Evolutionary conservation across 2,329 filamentous ascomycete genomes (phyloP), one percentile per base, ranked within the genome.

Genomic region (Cladosporium velox): DNA sequence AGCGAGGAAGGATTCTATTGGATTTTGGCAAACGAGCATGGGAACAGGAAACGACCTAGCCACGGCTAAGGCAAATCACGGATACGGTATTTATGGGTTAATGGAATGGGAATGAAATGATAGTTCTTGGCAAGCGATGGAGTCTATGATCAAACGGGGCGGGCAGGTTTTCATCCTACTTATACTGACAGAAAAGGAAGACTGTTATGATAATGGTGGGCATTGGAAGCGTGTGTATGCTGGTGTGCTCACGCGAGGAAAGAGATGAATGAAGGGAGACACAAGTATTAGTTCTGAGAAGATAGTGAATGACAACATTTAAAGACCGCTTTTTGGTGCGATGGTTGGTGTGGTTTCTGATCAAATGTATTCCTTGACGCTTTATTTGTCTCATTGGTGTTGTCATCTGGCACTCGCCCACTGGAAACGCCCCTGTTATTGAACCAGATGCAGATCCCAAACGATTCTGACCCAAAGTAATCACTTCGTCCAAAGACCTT

Each of bases 21-120:
- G 28, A 30, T 15, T 15, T 52, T 2, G 26, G 8, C 24, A 12
- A 54, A 30, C 14, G 51, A 30, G 30, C 28, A 54, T 54, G 51
- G 51, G 51, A 52, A 30, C 35, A 41, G 35, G 35, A 12, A 32
- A 28, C 15, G 26, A 54, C 28, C 51, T 54, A n/a, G 51, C 51
- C 12, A 54, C 24, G 51, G 51, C 51, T 54, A 54, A 32, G 51
- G 49, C 24, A 26, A 30, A 2, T 28, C 12, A 30, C 15, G 49
- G 49, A 15, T n/a, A 54, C 51, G 51, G 15, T 54, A 54, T 54
- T 34, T n/a, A 54, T 54, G 51, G 51, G 18, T 54, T 54, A 54
- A 54, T 54, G 51, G 51, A 28, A 44, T 32, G n/a, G 26, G 14
- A 32, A 32, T 21, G 51, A n/a, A n/a, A 44, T 44, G 38, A n/a